Evolutionary conservation across 2,329 filamentous ascomycete species (phyloP), one percentile per base, ranked within the genome.

Genomic region (Aspergillus spinulosporus): DNA sequence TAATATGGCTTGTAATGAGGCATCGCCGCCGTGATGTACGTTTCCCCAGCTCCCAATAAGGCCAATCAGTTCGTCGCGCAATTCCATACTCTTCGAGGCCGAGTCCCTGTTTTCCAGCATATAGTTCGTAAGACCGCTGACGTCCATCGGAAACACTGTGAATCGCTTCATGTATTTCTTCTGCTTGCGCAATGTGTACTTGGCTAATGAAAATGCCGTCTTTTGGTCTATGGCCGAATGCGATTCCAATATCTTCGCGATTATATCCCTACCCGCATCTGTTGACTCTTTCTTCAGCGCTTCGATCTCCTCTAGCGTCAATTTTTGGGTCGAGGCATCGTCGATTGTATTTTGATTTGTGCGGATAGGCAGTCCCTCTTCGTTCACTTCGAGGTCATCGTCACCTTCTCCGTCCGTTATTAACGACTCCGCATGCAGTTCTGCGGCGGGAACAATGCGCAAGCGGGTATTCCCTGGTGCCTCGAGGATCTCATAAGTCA

Each of bases 131-230:
- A 97, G 78, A 61, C 85, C 82, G 0, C 86, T 82, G 11, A 95
- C 85, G 68, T 97, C 92, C 64, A 97, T 76, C 0, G 93, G 93
- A 50, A 96, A 73, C 1, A 94, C 84, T 0, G 89, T 90, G 68
- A 99, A 97, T 9, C 92, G 82, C 66, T 89, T 87, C 61, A 97
- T 83, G 71, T 96, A 97, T 75, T 99, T 99, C 71, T 88, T 92
- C 62, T 90, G 88, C 78, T 99, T 99, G 45, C 96, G 82, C 14
- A 97, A 79, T 68, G 94, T 96, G 75, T 99, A 99, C 74, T 99
- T 99, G 43, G 93, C 92, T 56, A 97, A 79, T 2, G 92, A 95
- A 69, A 95, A 99, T 0, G 86, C 82, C 0, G 94, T 97, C 80
- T 99, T 99, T 76, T 97, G 89, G 64, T 96, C 92, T 43, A 99